phyloP scores from a whole-genome alignment of 768 basidiomycete species.

The Hypsizygus marmoreus region DNA sequence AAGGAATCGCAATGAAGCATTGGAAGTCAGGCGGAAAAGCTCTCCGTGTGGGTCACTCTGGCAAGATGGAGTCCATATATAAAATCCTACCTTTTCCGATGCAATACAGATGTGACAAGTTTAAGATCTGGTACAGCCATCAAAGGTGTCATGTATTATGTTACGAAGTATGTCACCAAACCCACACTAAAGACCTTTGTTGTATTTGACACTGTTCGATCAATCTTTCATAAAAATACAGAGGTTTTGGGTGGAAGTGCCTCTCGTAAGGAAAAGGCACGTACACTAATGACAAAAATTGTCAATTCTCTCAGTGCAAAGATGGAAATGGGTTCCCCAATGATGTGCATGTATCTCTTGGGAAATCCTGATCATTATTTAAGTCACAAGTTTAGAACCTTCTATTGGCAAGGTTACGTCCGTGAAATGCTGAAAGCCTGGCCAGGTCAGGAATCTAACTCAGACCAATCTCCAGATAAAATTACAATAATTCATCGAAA shows the following conservation, averaged over 20 bases:
- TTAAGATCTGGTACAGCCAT: slow-evolving; percentile 42
- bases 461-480: slow-evolving; percentile 15
- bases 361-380: slow-evolving; percentile 41
- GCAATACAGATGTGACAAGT: too few species aligned
- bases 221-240: slow-evolving; percentile 20
- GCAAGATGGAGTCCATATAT: slow-evolving; percentile 12
- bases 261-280: slow-evolving; percentile 19
- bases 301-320: slow-evolving; percentile 34
- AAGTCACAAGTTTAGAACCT: slow-evolving; percentile 28
- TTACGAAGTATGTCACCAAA: slow-evolving; percentile 47
- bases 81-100: slow-evolving; percentile 33
- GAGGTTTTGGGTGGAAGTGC: slow-evolving; percentile 14
- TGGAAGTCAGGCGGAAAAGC: slow-evolving; percentile 21
- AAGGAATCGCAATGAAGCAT: slow-evolving; percentile 27
- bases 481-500: slow-evolving; percentile 19
- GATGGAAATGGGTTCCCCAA: slow-evolving; percentile 39
- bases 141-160: slow-evolving; percentile 36
- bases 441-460: neutral
- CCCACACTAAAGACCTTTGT: slow-evolving; percentile 35
- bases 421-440: slow-evolving; percentile 20
- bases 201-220: slow-evolving; percentile 33
- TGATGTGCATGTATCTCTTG: slow-evolving; percentile 35
- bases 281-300: slow-evolving; percentile 33
- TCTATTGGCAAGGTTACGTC: slow-evolving; percentile 36
- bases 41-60: slow-evolving; percentile 27